A percentile compares a stretch with the other conserved stretches of the same genome.
These are phyloP conservation scores for Cryptomeria japonica DNA, from an alignment of 75 land plant genomes.

Conservation along the genomic window DNA sequence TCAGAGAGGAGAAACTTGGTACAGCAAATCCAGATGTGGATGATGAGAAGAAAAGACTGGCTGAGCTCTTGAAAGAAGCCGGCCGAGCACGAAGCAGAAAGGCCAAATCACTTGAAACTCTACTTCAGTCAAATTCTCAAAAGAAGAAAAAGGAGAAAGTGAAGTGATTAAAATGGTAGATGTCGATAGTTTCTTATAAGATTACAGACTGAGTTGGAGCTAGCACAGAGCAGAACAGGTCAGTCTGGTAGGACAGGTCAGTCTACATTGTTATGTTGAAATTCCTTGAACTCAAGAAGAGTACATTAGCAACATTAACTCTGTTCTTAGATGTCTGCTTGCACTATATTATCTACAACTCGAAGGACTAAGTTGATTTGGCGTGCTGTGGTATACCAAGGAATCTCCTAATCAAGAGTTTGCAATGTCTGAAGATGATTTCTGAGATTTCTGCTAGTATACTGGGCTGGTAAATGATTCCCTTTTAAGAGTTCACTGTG, in stretches of 20 bases:
- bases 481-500: constrained; percentile 2
- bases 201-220: background rate
- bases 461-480: background rate
- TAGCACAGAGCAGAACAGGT: constrained; percentile 6
- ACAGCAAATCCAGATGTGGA: constrained; percentile 76
- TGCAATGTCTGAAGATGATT: background rate
- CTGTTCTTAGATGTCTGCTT: constrained; percentile 11
- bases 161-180: constrained; percentile 21
- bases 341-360: background rate
- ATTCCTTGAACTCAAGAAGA: constrained; percentile 4
- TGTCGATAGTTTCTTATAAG: background rate
- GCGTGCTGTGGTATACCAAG: background rate
- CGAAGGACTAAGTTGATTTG: background rate
- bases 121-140: constrained; percentile 39
- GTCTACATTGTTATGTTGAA: background rate
- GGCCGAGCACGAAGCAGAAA: constrained; percentile 60
- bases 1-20: constrained; percentile 77
- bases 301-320: constrained; percentile 8
- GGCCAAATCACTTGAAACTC: constrained; percentile 64
- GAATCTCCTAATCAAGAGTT: background rate
- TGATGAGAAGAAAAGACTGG: constrained; percentile 63
- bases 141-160: constrained; percentile 45
- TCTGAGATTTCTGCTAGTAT: background rate
- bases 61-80: constrained; percentile 68
- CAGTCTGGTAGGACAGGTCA: constrained; percentile 9